Percentiles rank a stretch among this genome's conserved stretches.
Evolutionary conservation across 1,139 yeast genomes (phyloP).

Genomic region (Pichia sp.): DNA sequence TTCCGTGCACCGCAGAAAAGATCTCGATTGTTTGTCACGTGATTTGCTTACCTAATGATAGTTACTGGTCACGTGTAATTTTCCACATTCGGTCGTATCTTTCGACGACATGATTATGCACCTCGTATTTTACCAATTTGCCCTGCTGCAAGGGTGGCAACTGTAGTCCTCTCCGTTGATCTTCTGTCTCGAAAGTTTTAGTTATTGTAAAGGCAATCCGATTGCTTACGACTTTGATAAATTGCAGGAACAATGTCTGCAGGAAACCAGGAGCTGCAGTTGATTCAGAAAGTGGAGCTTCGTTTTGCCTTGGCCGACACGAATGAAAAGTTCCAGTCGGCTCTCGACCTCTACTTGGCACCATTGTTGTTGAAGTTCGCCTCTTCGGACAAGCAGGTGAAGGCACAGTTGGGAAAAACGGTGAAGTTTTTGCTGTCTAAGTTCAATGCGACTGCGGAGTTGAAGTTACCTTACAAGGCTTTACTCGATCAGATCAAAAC

Average conservation of each 20-base stretch:
- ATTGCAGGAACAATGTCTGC: background rate
- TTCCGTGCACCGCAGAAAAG: too few species aligned
- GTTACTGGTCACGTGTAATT: background rate
- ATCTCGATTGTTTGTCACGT: too few species aligned
- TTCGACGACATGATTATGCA: background rate
- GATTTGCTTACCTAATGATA: too few species aligned
- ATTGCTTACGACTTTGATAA: background rate
- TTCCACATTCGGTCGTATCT: too few species aligned
- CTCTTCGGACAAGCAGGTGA: slow-evolving; percentile 65
- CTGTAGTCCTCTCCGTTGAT: too few species aligned
- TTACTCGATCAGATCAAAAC: slow-evolving; percentile 59
- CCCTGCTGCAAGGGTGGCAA: background rate
- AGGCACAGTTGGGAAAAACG: slow-evolving; percentile 63
- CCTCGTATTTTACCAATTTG: background rate
- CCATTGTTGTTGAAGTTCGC: slow-evolving; percentile 77
- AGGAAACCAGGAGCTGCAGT: slow-evolving; percentile 20
- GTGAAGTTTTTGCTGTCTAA: slow-evolving; percentile 68
- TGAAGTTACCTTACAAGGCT: slow-evolving; percentile 59
- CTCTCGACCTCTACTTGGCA: slow-evolving; percentile 61
- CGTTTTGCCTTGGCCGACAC: slow-evolving; percentile 74
- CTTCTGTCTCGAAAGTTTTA: too few species aligned
- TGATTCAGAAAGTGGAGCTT: slow-evolving; percentile 76
- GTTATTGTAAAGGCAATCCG: too few species aligned
- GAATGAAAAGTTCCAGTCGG: slow-evolving; percentile 58
- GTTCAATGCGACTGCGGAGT: slow-evolving; percentile 50